Percentiles rank a stretch among this genome's conserved stretches.
These are phyloP conservation scores for Brettanomyces nanus DNA, from an alignment of 805 yeast genomes.

Conservation along the genomic window DNA sequence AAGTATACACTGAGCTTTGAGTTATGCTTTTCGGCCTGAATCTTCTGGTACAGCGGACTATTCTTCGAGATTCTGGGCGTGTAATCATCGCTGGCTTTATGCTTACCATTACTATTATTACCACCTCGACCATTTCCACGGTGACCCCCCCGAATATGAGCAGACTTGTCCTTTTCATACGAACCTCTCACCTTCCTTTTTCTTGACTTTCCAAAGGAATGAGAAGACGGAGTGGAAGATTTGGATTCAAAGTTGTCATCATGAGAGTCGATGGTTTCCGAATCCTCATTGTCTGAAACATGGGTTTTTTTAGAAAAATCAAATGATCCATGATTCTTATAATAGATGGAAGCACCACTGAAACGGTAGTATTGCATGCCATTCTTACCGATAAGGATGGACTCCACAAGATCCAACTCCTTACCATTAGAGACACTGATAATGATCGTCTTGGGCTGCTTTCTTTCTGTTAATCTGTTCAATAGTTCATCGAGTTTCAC, in stretches of 20 bases:
- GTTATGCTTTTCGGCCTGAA: constrained; percentile 12
- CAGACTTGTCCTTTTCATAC: constrained; percentile 2
- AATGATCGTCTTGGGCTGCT: constrained; percentile 23
- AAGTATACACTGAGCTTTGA: constrained; percentile 29
- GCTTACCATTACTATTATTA: constrained; percentile 4
- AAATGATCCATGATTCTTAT: constrained; percentile 26
- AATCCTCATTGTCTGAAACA: constrained; percentile 5
- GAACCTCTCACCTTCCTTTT: constrained; percentile 4
- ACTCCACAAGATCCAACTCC: constrained; percentile 73
- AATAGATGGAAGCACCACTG: constrained; percentile 50
- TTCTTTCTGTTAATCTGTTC: constrained; percentile 25
- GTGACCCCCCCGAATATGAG: neutral
- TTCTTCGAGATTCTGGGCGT: constrained; percentile 24
- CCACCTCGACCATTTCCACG: constrained; percentile 2
- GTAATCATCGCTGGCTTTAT: constrained; percentile 23
- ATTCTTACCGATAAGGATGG: constrained; percentile 64
- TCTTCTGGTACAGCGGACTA: constrained; percentile 15
- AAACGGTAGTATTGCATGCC: constrained; percentile 53
- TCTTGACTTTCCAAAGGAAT: constrained; percentile 2
- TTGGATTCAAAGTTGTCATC: constrained; percentile 4
- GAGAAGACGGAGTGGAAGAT: constrained; percentile 1
- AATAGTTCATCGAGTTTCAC: constrained; percentile 42
- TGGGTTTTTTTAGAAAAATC: constrained; percentile 17
- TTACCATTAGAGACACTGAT: constrained; percentile 55
- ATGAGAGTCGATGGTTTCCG: constrained; percentile 2